These are phyloP conservation scores for Penicillium cataractarum DNA, from an alignment of 495 filamentous ascomycete species.

Conservation along the genomic window DNA sequence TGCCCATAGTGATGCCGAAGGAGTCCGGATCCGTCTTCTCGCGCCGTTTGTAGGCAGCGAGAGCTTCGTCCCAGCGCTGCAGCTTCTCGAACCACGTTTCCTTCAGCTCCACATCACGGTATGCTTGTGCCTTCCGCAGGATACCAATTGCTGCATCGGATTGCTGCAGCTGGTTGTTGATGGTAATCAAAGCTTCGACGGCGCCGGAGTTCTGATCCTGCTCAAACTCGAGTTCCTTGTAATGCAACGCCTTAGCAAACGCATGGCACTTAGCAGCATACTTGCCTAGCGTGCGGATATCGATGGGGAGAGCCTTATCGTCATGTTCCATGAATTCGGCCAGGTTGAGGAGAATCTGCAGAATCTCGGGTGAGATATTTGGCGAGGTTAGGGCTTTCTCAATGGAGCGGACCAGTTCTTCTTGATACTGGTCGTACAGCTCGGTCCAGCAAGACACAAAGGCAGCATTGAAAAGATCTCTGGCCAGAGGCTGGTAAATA, in stretches of 20 bases:
- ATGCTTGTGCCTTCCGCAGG: conserved; percentile 88
- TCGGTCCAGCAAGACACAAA: conserved; percentile 99
- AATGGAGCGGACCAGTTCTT: conserved; percentile 92
- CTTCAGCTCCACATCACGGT: conserved; percentile 90
- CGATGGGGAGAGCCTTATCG: conserved; percentile 96
- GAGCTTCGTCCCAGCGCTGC: conserved; percentile 97
- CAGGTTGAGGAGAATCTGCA: conserved; percentile 92
- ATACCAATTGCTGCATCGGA: conserved; percentile 98
- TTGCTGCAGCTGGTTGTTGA: conserved; percentile 98
- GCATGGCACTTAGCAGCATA: conserved; percentile 96
- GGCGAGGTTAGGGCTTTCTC: conserved; percentile 92
- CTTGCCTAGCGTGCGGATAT: conserved; percentile 88
- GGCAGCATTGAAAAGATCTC: conserved; percentile 94
- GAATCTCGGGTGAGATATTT: conserved; percentile 90
- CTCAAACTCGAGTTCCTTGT: conserved; percentile 97
- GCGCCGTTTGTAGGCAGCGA: conserved; percentile 84
- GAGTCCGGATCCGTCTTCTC: conserved; percentile 71
- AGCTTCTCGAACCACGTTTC: conserved; percentile 99
- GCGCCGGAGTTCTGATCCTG: conserved; percentile 95
- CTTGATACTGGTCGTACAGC: conserved; percentile 90
- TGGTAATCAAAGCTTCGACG: conserved; percentile 94
- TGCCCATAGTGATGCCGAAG: conserved; percentile 95
- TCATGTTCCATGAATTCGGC: conserved; percentile 99
- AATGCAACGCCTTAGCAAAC: conserved; percentile 96
- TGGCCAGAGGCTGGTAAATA: conserved; percentile 87